A percentile compares a stretch with the other conserved stretches of the same genome.
Conservation (phyloP, 2,329 filamentous ascomycete genomes). For the Shiraia sp. region DNA sequence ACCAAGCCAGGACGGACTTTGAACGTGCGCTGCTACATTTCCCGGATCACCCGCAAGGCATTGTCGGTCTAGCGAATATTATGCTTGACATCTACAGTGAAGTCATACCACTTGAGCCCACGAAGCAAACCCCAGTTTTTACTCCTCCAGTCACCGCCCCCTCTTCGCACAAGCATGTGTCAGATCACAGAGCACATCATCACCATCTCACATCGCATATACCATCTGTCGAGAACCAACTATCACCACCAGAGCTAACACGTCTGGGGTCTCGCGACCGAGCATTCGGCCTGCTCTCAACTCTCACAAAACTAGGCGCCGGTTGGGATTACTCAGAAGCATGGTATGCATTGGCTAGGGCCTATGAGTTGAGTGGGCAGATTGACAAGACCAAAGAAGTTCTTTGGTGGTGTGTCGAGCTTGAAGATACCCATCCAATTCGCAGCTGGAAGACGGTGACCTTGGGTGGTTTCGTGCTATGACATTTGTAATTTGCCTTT, state of each 20-base stretch:
- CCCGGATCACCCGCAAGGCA: conserved; percentile 78
- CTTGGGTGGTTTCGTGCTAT: conserved; percentile 38
- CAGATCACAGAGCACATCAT: conserved; percentile 16
- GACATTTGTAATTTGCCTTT: conserved; percentile 1
- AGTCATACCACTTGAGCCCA: conserved; percentile 61
- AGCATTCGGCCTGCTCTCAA: conserved; percentile 80
- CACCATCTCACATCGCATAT: conserved; percentile 58
- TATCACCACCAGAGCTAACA: conserved; percentile 71
- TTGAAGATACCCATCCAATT: conserved; percentile 83
- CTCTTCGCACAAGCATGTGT: conserved; percentile 4
- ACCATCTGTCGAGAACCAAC: conserved; percentile 39
- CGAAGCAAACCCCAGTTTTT: conserved; percentile 36
- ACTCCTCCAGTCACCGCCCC: conserved; percentile 11
- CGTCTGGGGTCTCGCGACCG: conserved; percentile 88
- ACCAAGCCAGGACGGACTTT: conserved; percentile 74
- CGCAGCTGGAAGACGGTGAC: conserved; percentile 75
- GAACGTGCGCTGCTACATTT: conserved; percentile 81
- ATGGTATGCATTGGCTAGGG: conserved; percentile 85
- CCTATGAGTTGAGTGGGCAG: conserved; percentile 86
- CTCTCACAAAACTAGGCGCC: conserved; percentile 79
- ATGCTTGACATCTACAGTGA: conserved; percentile 83
- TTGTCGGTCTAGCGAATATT: conserved; percentile 80
- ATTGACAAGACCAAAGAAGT: conserved; percentile 87
- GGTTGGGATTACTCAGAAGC: conserved; percentile 94
- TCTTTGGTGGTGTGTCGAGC: conserved; percentile 95